Base-by-base conservation (phyloP, 805 yeast species). In the Ogataea wickerhamii region DNA sequence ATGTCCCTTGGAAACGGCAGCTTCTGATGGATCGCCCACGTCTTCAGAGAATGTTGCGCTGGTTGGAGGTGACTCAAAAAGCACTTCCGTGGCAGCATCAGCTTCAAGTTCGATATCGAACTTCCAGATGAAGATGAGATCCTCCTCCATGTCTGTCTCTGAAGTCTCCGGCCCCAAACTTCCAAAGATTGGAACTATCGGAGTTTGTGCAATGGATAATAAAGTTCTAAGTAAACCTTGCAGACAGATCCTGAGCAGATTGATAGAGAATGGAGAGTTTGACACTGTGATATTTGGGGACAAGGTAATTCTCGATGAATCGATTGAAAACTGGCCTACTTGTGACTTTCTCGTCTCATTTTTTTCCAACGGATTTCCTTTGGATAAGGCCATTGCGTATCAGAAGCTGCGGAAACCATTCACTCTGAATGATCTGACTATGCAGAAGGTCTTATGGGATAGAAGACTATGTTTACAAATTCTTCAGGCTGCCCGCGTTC, bases 191-290 rank as follows among this genome's bases (percentile, higher is more conserved):
- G 98, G 98, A 27, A 89, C 87, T 49, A 87, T 93, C 51, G 99
- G 99, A 37, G 96, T 93, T 2, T 93, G 99, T 66, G 99, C 99
- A 8, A 89, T 93, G 97, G 99, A 93, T 62, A 82, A 89, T 42
- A 93, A 93, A 62, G 98, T 89, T 2, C 73, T 95, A 55, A 83
- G 95, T 30, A 93, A 93, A 66, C 98, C 99, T 2, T 91, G 97
- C 57, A 71, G 98, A 42, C 86, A 85, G 44, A 93, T 93, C 47
- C 69, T 93, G 52, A 88, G 86, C 60, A 70, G 96, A 37, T 67
- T 93, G 56, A 85, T 91, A 41, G 95, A 85, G 49, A 80, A 85
- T 50, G 97, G 96, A 20, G 98, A 93, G 64, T 93, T 93, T 60
- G 98, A 93, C 56, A 87, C 98, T 0, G 85, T 93, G 14, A 88